Percentiles rank a stretch among this genome's conserved stretches.
These are phyloP conservation scores for Blechomonas ayalai DNA, from an alignment of 208 protist species.

Conservation along the genomic window DNA sequence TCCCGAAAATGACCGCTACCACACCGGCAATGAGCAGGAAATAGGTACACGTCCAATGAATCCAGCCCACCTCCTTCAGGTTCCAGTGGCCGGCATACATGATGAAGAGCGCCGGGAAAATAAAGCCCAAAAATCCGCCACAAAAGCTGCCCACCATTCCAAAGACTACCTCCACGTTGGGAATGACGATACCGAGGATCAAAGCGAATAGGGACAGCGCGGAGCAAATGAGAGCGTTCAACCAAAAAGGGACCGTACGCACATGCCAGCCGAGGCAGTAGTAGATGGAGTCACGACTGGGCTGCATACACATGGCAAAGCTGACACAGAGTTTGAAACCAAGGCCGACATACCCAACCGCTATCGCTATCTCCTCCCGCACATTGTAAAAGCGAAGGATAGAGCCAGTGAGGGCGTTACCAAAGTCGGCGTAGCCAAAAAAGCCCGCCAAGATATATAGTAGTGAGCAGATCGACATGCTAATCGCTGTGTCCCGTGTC, in stretches of 20 bases:
- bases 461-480: constrained; percentile 49
- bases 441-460: constrained; percentile 70
- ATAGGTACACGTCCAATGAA: constrained; percentile 70
- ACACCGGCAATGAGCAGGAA: constrained; percentile 67
- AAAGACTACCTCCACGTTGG: constrained; percentile 66
- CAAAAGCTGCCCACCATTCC: constrained; percentile 68
- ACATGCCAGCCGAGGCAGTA: constrained; percentile 54
- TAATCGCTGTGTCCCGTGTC: constrained; percentile 38
- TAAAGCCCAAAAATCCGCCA: constrained; percentile 75
- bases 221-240: constrained; percentile 45
- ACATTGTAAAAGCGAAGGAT: constrained; percentile 66
- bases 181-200: constrained; percentile 69
- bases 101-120: constrained; percentile 74
- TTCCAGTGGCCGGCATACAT: constrained; percentile 71
- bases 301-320: constrained; percentile 72
- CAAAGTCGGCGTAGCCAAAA: constrained; percentile 79
- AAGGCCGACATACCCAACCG: constrained; percentile 59
- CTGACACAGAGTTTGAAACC: constrained; percentile 66
- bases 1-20: constrained; percentile 62
- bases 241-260: constrained; percentile 40
- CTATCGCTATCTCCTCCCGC: constrained; percentile 32
- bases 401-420: constrained; percentile 32
- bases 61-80: constrained; percentile 37
- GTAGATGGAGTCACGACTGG: constrained; percentile 58
- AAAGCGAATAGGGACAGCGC: constrained; percentile 55